Percentiles rank a stretch among this genome's conserved stretches.
phyloP scores from a whole-genome alignment of 345 rosid genomes.

The Litchi chinensis region DNA sequence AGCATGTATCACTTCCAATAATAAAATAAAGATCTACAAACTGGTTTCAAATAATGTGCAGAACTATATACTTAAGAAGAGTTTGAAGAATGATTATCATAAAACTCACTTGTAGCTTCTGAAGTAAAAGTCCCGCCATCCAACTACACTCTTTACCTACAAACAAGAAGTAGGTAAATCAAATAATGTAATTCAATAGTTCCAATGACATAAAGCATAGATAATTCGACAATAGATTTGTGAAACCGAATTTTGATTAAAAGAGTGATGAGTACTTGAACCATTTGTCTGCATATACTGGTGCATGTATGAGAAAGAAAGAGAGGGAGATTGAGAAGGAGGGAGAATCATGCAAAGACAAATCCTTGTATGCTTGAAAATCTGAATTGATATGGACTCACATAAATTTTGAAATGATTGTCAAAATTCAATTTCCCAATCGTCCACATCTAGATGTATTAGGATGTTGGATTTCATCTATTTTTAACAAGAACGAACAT shows the following conservation, averaged over 20 bases:
- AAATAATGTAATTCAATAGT: slow-evolving; percentile 2
- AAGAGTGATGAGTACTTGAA: slow-evolving; percentile 3
- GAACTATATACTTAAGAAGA: background rate
- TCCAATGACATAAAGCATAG: background rate
- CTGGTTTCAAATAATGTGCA: background rate
- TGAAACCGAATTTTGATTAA: background rate
- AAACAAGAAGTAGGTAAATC: slow-evolving; percentile 24
- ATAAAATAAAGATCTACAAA: background rate
- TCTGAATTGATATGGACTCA: background rate
- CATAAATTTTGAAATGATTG: background rate
- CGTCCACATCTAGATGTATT: background rate
- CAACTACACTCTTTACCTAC: slow-evolving; percentile 89
- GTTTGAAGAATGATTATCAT: background rate
- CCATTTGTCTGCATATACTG: background rate
- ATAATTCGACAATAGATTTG: background rate
- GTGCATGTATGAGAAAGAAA: background rate
- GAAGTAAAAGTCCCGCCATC: slow-evolving; percentile 88
- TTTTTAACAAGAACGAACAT: background rate
- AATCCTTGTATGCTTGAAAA: background rate
- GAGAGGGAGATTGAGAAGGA: background rate
- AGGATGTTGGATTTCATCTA: background rate
- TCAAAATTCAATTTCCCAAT: background rate
- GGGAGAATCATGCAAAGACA: background rate
- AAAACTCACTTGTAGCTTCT: slow-evolving; percentile 76
- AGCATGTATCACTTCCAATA: background rate